Percentiles rank a stretch among this genome's conserved stretches.
Conservation (phyloP, 1,284 basidiomycete species). For the Cryptococcus amylolentus region DNA sequence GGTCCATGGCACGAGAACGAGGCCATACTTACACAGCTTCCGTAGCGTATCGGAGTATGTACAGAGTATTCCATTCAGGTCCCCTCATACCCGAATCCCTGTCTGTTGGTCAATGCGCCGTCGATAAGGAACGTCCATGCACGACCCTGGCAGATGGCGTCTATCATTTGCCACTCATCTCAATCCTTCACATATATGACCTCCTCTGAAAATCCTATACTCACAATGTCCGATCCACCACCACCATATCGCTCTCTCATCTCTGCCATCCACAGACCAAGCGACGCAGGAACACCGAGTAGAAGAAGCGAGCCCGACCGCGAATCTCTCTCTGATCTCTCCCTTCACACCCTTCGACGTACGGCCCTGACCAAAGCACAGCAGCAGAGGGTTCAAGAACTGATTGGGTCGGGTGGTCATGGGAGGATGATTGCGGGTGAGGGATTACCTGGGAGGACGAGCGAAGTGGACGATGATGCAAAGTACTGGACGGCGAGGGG, state of each 20-base stretch:
- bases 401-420: neutral
- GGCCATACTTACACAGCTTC: no score
- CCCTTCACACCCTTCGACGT: slow-evolving; percentile 5
- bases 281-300: neutral
- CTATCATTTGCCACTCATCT: neutral
- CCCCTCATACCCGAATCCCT: neutral
- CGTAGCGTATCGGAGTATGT: neutral
- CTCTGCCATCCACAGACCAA: neutral
- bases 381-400: slow-evolving; percentile 1
- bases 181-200: neutral
- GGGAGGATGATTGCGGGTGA: neutral
- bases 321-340: slow-evolving; percentile 3
- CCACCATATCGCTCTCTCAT: neutral
- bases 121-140: neutral
- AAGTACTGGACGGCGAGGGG: slow-evolving; percentile 16
- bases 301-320: neutral
- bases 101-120: neutral
- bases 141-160: neutral
- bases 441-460: neutral
- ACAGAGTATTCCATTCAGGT: neutral
- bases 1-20: no score
- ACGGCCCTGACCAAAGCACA: slow-evolving; percentile 8
- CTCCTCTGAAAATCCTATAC: neutral
- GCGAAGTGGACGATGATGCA: slow-evolving; percentile 7
- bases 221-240: neutral